Evolutionary conservation across 805 yeast genomes (phyloP), one percentile per base, ranked within the genome.

Genomic region (Myxozyma mucilagina): DNA sequence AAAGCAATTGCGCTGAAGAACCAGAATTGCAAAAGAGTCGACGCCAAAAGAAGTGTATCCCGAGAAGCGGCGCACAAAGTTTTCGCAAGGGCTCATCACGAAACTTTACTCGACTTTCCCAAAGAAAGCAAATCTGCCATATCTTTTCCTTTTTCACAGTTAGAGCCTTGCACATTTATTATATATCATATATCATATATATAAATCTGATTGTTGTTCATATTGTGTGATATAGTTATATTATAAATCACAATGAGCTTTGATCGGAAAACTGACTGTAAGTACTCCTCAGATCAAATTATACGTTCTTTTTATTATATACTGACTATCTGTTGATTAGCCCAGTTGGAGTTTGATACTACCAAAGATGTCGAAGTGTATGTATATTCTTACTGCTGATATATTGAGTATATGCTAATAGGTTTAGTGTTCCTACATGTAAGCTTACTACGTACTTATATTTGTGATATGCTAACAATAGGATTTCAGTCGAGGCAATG

Each of bases 321-420:
- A 38, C 60, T 49, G 42, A 44, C 42, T 49, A 11, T 49, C 11
- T 35, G 11, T 47, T 5, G 5, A 29, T 13, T 38, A 61, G 59
- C 64, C 7, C 55, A 79, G 56, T 73, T 88, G 42, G 79, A 83
- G 73, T 85, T 87, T 71, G 80, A 82, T 60, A 81, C 84, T 1
- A 79, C 90, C 14, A 84, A 83, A 65, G 82, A 83, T 60, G 78
- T 85, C 43, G 78, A 79, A 67, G 69, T 67, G 68, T 60, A 51
- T 24, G 68, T 55, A 5, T 36, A 11, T 16, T 11, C 5, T 10
- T 10, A 7, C 7, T 18, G 18, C 35, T 39, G 45, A 16, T 31
- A 29, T 41, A 34, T 36, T 32, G 32, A 32, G 50, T 42, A 52
- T 18, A 18, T 44, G 18, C 9, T 34, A 9, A 7, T 34, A 5